These are phyloP conservation scores for Stellera chamaejasme DNA, from an alignment of 345 rosid species.

Conservation along the genomic window DNA sequence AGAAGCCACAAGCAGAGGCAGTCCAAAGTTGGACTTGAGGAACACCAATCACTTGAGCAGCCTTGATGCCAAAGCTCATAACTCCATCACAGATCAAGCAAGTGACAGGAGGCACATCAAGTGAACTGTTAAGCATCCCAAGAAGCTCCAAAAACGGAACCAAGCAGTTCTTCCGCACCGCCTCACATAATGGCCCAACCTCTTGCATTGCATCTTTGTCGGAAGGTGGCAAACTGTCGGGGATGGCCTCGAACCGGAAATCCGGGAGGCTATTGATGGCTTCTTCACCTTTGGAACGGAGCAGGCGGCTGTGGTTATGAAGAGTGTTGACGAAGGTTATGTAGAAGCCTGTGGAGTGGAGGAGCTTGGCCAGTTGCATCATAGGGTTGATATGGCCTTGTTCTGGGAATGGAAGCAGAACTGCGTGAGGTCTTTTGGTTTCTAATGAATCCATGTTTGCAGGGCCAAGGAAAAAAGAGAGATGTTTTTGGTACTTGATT, in stretches of 20 bases:
- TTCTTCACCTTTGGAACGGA: slow-evolving; percentile 1
- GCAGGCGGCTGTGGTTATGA: slow-evolving; percentile 6
- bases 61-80: slow-evolving; percentile 12
- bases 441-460: background rate
- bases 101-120: slow-evolving; percentile 8
- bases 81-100: slow-evolving; percentile 17
- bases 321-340: slow-evolving; percentile 20
- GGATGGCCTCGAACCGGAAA: slow-evolving; percentile 10
- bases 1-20: slow-evolving; percentile 11
- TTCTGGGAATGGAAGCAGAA: slow-evolving; percentile 28
- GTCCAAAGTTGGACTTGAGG: slow-evolving; percentile 13
- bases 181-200: slow-evolving; percentile 5
- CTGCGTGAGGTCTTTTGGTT: slow-evolving; percentile 18
- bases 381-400: slow-evolving; percentile 37
- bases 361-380: slow-evolving; percentile 31
- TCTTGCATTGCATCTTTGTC: slow-evolving; percentile 4
- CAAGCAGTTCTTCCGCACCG: slow-evolving; percentile 10
- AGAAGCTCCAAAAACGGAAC: slow-evolving; percentile 18
- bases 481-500: too few relatives aligned
- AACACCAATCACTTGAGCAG: slow-evolving; percentile 6
- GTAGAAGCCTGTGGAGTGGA: slow-evolving; percentile 25
- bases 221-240: slow-evolving; percentile 6
- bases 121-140: slow-evolving; percentile 1
- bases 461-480: too few relatives aligned
- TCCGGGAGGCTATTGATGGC: background rate